Evolutionary conservation across 192 early-diverging fungal genomes (phyloP).

Genomic region (Pecoramyces ruminantium): DNA sequence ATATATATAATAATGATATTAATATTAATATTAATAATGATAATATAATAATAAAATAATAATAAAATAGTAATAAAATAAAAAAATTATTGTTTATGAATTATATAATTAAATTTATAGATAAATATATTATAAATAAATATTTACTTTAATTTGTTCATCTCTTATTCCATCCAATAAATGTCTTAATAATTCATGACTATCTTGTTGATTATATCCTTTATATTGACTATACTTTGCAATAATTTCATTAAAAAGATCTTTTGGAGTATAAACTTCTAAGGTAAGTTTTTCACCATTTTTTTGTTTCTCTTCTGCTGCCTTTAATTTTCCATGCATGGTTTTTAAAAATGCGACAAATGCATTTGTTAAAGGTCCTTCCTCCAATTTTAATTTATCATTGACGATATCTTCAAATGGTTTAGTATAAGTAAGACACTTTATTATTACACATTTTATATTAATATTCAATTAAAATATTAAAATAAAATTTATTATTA

Average conservation of each 20-base stretch:
- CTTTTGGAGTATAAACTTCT: slow-evolving; percentile 18
- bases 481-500: background rate
- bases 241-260: slow-evolving; percentile 34
- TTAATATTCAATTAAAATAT: no score
- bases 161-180: slow-evolving; percentile 39
- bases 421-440: background rate
- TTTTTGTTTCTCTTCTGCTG: background rate
- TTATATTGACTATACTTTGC: slow-evolving; percentile 42
- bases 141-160: slow-evolving; percentile 20
- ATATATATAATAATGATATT: no score
- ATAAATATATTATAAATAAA: no score
- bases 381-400: slow-evolving; percentile 2
- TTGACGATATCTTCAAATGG: slow-evolving; percentile 2
- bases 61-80: no score
- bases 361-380: slow-evolving; percentile 8
- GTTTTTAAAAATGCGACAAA: slow-evolving; percentile 12
- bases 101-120: no score
- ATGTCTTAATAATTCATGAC: slow-evolving; percentile 50
- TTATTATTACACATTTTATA: no score
- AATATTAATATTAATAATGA: no score
- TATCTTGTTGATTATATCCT: slow-evolving; percentile 44
- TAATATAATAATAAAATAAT: no score
- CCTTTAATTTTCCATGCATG: slow-evolving; percentile 6
- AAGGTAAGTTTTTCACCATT: background rate
- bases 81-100: no score